Base-by-base conservation (phyloP, 2,329 filamentous ascomycete genomes). In the Colletotrichum orbiculare region DNA sequence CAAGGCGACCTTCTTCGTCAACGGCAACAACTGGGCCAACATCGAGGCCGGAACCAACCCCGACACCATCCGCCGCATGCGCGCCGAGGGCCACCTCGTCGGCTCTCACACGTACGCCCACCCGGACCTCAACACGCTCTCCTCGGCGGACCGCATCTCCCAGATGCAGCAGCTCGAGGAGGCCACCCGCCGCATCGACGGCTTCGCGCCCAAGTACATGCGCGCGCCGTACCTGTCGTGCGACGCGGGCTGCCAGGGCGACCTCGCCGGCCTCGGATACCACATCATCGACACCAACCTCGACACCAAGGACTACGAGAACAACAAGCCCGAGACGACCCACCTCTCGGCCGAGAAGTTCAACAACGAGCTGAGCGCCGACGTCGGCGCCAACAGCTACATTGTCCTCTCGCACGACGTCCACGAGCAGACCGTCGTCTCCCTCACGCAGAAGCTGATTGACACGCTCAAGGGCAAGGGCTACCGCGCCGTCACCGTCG, bases 221-320 rank as follows among this genome's bases (percentile, higher is more conserved):
- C 76, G 81, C 3, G 73, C 82, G 1, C 82, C 82, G 0, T 82
- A 79, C 64, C 77, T 82, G 4, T 79, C 79, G 58, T 83, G 82
- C 72, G 64, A 66, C 8, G 71, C 61, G 7, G 71, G 68, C 3
- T 69, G 67, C 57, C 15, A 42, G 33, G 35, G 41, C 42, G 67
- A 69, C 56, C 37, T 69, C 15, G 34, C 45, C 33, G 68, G 69
- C 33, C 72, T 87, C 35, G 83, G 82, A 45, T 89, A 88, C 73
- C 85, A 88, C 70, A 73, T 87, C 67, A 78, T 84, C 64, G 85
- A 84, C 70, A 85, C 83, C 69, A 83, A 87, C 70, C 74, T 89
- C 11, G 87, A 89, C 71, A 89, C 87, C 13, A 84, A 87, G 67
- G 87, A 89, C 74, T 89, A 86, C 71, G 77, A 85, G 69, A 82